These are phyloP conservation scores for Nicotiana knightiana DNA, from an alignment of 257 asterid species.

Conservation along the genomic window DNA sequence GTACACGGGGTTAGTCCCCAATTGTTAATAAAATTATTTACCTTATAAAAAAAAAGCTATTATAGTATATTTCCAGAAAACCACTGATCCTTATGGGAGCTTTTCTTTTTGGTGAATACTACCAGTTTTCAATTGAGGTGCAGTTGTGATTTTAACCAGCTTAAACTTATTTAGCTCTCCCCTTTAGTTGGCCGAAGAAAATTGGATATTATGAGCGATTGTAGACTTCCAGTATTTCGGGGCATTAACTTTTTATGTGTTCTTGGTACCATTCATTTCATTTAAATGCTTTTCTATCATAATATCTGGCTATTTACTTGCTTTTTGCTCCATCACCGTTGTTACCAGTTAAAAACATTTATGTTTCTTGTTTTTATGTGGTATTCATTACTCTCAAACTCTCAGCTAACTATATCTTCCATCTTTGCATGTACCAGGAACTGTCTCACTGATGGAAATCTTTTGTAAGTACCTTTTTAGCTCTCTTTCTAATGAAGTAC, in stretches of 20 bases:
- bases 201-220: background rate
- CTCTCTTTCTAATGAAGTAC: background rate
- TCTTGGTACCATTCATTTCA: background rate
- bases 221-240: background rate
- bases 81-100: background rate
- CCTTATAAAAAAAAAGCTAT: background rate
- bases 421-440: slow-evolving; percentile 38
- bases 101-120: background rate
- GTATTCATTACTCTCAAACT: background rate
- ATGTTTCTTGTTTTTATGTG: background rate
- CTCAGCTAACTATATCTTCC: slow-evolving; percentile 14
- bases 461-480: slow-evolving; percentile 53
- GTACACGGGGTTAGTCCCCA: too few species aligned
- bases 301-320: background rate
- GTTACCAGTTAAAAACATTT: background rate
- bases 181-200: background rate
- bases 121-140: background rate
- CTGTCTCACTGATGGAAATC: slow-evolving; percentile 84
- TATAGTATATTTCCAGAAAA: background rate
- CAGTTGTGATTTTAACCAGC: background rate
- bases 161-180: background rate
- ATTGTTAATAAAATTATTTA: too few species aligned
- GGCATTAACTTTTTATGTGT: background rate
- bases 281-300: background rate
- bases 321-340: background rate